Percentiles rank a stretch among this genome's conserved stretches.
Conservation (phyloP, 192 early-diverging fungal species). For the Phlyctochytrium arcticum region DNA sequence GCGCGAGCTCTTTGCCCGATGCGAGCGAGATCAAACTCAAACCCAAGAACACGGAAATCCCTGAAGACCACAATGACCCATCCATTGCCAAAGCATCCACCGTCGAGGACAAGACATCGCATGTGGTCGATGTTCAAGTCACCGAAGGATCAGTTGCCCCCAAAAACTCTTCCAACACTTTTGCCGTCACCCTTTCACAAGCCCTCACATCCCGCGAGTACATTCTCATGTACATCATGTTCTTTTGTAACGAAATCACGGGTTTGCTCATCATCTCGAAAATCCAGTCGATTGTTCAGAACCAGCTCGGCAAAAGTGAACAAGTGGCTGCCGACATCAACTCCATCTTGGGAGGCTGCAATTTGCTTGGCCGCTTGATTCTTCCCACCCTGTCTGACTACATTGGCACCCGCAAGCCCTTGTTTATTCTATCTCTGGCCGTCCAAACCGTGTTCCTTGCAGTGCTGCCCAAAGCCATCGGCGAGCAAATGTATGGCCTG, state of each 20-base stretch:
- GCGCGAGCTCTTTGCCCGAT: background rate
- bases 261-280: slow-evolving; percentile 43
- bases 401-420: slow-evolving; percentile 55
- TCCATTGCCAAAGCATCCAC: too few relatives aligned
- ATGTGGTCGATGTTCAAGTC: background rate
- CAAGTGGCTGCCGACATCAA: slow-evolving; percentile 33
- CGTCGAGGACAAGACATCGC: background rate
- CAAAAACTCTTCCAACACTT: background rate
- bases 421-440: slow-evolving; percentile 59
- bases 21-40: background rate
- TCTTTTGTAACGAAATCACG: slow-evolving; percentile 50
- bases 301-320: slow-evolving; percentile 22
- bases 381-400: slow-evolving; percentile 35
- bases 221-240: slow-evolving; percentile 35
- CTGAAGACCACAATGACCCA: background rate
- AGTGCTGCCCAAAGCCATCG: slow-evolving; percentile 53
- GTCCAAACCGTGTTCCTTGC: slow-evolving; percentile 60
- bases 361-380: slow-evolving; percentile 31
- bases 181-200: slow-evolving; percentile 24
- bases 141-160: background rate
- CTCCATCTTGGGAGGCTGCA: slow-evolving; percentile 26
- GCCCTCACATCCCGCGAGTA: slow-evolving; percentile 29
- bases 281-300: slow-evolving; percentile 30
- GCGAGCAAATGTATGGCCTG: slow-evolving; percentile 48
- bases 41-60: background rate